Conservation (phyloP, 805 yeast genomes). For the Deakozyma indianensis region DNA sequence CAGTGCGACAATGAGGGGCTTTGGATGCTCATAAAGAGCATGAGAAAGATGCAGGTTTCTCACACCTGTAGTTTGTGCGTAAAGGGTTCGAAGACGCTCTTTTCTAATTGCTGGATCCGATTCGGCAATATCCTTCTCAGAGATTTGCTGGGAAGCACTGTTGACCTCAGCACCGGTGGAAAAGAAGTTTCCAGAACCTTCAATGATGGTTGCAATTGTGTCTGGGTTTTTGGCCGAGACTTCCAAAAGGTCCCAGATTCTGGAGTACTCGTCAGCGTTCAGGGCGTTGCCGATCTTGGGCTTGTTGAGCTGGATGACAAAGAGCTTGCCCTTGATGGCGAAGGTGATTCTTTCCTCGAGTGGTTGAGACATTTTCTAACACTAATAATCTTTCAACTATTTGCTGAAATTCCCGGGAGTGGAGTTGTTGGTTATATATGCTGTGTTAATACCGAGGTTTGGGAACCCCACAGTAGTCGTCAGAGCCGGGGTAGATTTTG, state of each 20-base stretch:
- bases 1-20: conserved; percentile 55
- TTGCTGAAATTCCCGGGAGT: too few relatives aligned
- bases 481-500: too few relatives aligned
- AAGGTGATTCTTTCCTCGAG: conserved; percentile 12
- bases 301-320: conserved; percentile 51
- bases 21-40: conserved; percentile 53
- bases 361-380: neutral
- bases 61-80: conserved; percentile 47
- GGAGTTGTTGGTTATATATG: too few relatives aligned
- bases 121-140: neutral
- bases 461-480: too few relatives aligned
- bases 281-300: conserved; percentile 56
- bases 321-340: conserved; percentile 28
- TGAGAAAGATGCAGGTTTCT: conserved; percentile 58
- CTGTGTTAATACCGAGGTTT: too few relatives aligned
- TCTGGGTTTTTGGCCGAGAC: conserved; percentile 48
- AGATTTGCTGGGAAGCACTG: conserved; percentile 3
- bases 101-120: neutral
- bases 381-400: too few relatives aligned
- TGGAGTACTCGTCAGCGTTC: conserved; percentile 34
- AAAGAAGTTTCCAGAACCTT: conserved; percentile 60
- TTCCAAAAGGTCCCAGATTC: conserved; percentile 43
- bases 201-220: conserved; percentile 51
- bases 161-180: conserved; percentile 75
- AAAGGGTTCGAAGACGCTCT: conserved; percentile 16